Evolutionary conservation across 202 grass and related monocot species (phyloP).

Genomic region (Saccharum hybrid): DNA sequence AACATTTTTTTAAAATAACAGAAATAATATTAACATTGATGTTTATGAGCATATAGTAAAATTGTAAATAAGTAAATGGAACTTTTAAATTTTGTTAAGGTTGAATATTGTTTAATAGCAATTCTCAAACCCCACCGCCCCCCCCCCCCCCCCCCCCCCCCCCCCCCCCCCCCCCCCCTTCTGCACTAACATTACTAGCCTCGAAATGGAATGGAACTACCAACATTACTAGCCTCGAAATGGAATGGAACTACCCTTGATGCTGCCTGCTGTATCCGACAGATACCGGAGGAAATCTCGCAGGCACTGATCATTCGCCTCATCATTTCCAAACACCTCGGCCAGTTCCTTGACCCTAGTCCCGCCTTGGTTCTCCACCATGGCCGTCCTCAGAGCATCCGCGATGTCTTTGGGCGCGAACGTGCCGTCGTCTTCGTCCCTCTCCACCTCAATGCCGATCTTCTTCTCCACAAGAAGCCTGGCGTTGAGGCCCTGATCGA

Average conservation of each 20-base stretch:
- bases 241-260: background rate
- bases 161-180: too few relatives aligned
- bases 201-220: background rate
- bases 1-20: too few relatives aligned
- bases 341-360: conserved; percentile 47
- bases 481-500: conserved; percentile 77
- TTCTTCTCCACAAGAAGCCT: conserved; percentile 63
- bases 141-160: too few relatives aligned
- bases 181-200: background rate
- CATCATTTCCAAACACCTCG: conserved; percentile 64
- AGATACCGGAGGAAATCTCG: conserved; percentile 57
- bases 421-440: conserved; percentile 60
- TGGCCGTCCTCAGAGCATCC: conserved; percentile 49
- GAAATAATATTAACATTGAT: too few relatives aligned
- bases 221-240: background rate
- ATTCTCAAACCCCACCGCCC: too few relatives aligned
- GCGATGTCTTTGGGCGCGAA: conserved; percentile 60
- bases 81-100: too few relatives aligned
- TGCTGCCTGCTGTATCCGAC: conserved; percentile 29
- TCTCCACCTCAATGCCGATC: conserved; percentile 57
- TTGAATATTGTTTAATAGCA: too few relatives aligned
- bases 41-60: too few relatives aligned
- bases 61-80: too few relatives aligned
- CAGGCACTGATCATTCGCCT: conserved; percentile 54
- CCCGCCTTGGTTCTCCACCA: conserved; percentile 55